Evolutionary conservation across 306 rosid genomes (phyloP).

Genomic region (Glycyrrhiza uralensis): DNA sequence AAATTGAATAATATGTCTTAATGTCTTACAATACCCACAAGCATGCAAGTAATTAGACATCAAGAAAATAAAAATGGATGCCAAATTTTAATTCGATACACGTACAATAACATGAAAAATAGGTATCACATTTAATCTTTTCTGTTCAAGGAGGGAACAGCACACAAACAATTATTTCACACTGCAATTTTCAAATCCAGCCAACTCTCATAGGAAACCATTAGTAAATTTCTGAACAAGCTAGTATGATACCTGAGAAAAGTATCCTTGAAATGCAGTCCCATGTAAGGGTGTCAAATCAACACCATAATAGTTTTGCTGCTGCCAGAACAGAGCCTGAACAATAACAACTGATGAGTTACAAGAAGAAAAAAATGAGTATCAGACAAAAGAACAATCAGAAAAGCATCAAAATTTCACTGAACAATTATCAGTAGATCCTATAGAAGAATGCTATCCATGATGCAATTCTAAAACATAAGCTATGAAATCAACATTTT

Average conservation of each 20-base stretch:
- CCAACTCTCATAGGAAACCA: background rate
- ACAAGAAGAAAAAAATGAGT: background rate
- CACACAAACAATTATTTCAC: constrained; percentile 6
- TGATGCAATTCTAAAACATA: constrained; percentile 16
- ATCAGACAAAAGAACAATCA: background rate
- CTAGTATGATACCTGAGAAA: constrained; percentile 70
- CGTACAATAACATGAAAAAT: background rate
- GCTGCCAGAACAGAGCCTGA: constrained; percentile 97
- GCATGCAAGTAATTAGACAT: background rate
- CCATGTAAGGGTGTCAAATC: constrained; percentile 83
- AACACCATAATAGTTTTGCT: constrained; percentile 88
- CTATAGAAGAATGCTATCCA: background rate
- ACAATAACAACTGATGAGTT: background rate
- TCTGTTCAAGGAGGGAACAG: background rate
- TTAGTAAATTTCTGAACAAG: constrained; percentile 5
- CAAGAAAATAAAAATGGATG: background rate
- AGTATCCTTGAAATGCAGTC: constrained; percentile 88
- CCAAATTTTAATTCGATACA: background rate
- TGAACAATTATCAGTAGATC: background rate
- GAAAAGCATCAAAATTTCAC: constrained; percentile 2
- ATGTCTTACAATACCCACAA: background rate
- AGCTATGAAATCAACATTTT: background rate
- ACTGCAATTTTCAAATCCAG: background rate
- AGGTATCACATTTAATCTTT: background rate
- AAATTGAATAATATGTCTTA: background rate